Conservation (phyloP, 2,329 filamentous ascomycete genomes). For the Chrysoporthe austroafricana region DNA sequence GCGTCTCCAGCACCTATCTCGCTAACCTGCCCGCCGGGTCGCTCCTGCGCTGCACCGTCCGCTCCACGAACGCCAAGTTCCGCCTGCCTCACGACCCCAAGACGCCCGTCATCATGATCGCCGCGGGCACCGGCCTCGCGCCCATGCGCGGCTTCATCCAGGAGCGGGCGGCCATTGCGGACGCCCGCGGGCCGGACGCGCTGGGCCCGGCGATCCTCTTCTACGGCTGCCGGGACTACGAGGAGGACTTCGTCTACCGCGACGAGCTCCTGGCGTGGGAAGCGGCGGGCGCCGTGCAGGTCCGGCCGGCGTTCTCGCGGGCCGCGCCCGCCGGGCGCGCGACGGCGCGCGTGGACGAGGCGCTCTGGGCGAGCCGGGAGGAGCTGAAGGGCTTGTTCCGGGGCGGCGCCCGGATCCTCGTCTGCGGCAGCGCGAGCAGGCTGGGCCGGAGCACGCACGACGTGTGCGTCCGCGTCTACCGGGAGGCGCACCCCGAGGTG, state of each 20-base stretch:
- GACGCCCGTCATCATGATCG: slow-evolving; percentile 55
- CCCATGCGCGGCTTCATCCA: slow-evolving; percentile 43
- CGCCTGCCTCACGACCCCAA: slow-evolving; percentile 45
- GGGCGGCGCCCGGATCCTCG: slow-evolving; percentile 26
- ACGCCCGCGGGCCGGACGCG: slow-evolving; percentile 33
- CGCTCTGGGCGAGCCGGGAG: slow-evolving; percentile 28
- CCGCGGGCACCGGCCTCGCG: slow-evolving; percentile 54
- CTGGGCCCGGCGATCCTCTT: slow-evolving; percentile 46
- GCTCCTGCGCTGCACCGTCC: slow-evolving; percentile 9
- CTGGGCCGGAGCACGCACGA: slow-evolving; percentile 27
- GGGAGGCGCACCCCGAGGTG: slow-evolving; percentile 28
- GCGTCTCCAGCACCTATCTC: slow-evolving; percentile 54
- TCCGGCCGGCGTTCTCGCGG: slow-evolving; percentile 23
- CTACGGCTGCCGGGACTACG: slow-evolving; percentile 44
- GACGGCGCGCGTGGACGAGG: slow-evolving; percentile 27
- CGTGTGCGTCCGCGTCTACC: slow-evolving; percentile 26
- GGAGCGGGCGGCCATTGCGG: slow-evolving; percentile 43
- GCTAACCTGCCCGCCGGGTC: slow-evolving; percentile 35
- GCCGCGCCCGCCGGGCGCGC: not conserved
- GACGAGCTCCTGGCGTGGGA: slow-evolving; percentile 34
- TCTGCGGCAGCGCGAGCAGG: slow-evolving; percentile 30
- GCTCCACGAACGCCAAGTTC: slow-evolving; percentile 43
- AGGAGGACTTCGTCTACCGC: slow-evolving; percentile 40
- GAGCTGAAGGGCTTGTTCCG: slow-evolving; percentile 26
- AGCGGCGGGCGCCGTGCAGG: slow-evolving; percentile 25